phyloP scores from a whole-genome alignment of 1,284 basidiomycete genomes.

The Leccinum pseudoinsigne region DNA sequence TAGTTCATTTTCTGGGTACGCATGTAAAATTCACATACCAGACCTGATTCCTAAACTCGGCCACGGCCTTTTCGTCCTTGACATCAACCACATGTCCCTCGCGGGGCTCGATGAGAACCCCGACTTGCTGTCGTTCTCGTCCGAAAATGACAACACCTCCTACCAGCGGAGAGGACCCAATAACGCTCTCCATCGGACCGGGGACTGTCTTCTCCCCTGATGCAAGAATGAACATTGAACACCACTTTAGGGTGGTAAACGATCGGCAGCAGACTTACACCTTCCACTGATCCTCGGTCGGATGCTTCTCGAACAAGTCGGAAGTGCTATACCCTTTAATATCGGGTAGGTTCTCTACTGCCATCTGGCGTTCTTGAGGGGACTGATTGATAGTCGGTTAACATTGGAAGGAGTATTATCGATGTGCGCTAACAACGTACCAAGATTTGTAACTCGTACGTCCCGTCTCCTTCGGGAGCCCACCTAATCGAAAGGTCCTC shows the following conservation, averaged over 20 bases:
- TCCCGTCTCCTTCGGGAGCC: slow-evolving; percentile 30
- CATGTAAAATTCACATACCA: slow-evolving; percentile 32
- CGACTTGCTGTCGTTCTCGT: slow-evolving; percentile 37
- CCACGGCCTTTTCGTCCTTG: slow-evolving; percentile 26
- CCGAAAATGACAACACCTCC: slow-evolving; percentile 42
- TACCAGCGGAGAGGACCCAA: slow-evolving; percentile 23
- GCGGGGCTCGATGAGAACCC: slow-evolving; percentile 41
- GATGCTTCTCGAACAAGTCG: slow-evolving; percentile 22
- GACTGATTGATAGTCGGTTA: slow-evolving; percentile 12
- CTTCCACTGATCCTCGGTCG: slow-evolving; percentile 20
- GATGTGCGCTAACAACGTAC: slow-evolving; percentile 14
- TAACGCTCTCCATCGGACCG: slow-evolving; percentile 31
- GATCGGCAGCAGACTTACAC: slow-evolving; percentile 7
- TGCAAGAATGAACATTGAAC: slow-evolving; percentile 1
- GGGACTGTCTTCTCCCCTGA: slow-evolving; percentile 37
- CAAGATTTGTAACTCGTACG: slow-evolving; percentile 36
- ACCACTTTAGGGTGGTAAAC: neutral
- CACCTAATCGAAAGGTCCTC: slow-evolving; percentile 25
- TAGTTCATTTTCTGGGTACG: neutral
- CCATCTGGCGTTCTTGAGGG: slow-evolving; percentile 16
- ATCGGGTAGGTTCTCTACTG: slow-evolving; percentile 26
- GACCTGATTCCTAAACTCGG: slow-evolving; percentile 31
- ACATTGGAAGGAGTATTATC: neutral
- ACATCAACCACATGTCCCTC: slow-evolving; percentile 28
- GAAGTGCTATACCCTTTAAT: slow-evolving; percentile 23